Conservation (phyloP, 495 filamentous ascomycete species). For the Pyrenula aspistea region DNA sequence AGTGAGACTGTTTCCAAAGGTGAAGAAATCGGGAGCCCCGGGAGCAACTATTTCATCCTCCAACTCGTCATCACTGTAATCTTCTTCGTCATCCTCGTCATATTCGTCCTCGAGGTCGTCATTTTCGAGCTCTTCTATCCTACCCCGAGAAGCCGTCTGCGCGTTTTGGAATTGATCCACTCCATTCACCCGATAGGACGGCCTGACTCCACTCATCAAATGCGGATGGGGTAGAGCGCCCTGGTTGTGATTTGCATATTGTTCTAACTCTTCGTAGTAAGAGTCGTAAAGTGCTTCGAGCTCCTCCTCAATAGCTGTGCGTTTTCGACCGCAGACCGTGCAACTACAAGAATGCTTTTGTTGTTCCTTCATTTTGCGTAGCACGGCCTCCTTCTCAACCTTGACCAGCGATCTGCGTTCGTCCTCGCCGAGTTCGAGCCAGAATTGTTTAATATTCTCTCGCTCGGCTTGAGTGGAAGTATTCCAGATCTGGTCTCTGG, state of each 20-base stretch:
- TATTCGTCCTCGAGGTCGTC: conserved; percentile 42
- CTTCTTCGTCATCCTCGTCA: conserved; percentile 36
- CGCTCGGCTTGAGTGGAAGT: conserved; percentile 86
- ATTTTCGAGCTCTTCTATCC: conserved; percentile 39
- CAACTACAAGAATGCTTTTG: conserved; percentile 99
- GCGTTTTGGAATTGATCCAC: conserved; percentile 10
- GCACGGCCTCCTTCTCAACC: conserved; percentile 94
- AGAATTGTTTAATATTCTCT: conserved; percentile 95
- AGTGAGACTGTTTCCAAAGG: conserved; percentile 91
- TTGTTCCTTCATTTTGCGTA: conserved; percentile 99
- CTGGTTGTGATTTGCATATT: conserved; percentile 87
- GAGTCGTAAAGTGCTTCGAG: conserved; percentile 98
- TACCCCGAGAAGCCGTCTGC: conserved; percentile 18
- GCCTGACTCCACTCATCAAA: conserved; percentile 49
- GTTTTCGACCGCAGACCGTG: conserved; percentile 90
- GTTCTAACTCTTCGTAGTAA: conserved; percentile 96
- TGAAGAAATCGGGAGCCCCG: conserved; percentile 70
- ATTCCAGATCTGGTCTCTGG: conserved; percentile 90
- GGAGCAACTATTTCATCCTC: conserved; percentile 39
- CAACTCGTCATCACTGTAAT: conserved; percentile 43
- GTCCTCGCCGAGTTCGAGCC: conserved; percentile 90
- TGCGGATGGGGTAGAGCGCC: conserved; percentile 24
- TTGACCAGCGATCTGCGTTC: conserved; percentile 90
- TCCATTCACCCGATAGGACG: conserved; percentile 1
- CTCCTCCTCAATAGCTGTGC: conserved; percentile 96